phyloP scores from a whole-genome alignment of 352 stramenopile genomes.

The Saprolegnia parasitica region DNA sequence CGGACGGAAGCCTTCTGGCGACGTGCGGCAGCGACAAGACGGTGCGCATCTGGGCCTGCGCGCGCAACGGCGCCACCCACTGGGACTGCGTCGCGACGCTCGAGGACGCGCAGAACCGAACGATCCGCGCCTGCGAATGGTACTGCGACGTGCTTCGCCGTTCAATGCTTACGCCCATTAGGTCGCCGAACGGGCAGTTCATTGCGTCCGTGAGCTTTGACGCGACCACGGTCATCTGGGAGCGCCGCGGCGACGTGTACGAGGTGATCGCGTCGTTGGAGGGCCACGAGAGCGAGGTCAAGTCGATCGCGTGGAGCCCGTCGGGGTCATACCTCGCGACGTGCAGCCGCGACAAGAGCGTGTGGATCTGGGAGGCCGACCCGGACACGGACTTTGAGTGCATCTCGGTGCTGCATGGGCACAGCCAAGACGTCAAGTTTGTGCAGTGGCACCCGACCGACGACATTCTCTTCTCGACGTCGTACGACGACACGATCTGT shows the following conservation, averaged over 20 bases:
- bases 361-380: slow-evolving; percentile 98
- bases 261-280: slow-evolving; percentile 95
- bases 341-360: slow-evolving; percentile 97
- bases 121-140: slow-evolving; percentile 94
- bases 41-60: slow-evolving; percentile 74
- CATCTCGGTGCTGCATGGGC: slow-evolving; percentile 93
- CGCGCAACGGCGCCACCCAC: slow-evolving; percentile 21
- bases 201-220: slow-evolving; percentile 97
- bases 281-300: slow-evolving; percentile 98
- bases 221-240: slow-evolving; percentile 92
- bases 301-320: slow-evolving; percentile 93
- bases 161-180: slow-evolving; percentile 28
- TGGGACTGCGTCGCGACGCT: slow-evolving; percentile 92
- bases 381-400: slow-evolving; percentile 96
- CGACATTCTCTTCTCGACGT: slow-evolving; percentile 81
- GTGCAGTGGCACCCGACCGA: slow-evolving; percentile 89
- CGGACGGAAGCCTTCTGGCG: slow-evolving; percentile 79
- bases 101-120: slow-evolving; percentile 91
- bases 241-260: slow-evolving; percentile 81
- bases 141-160: slow-evolving; percentile 41
- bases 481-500: slow-evolving; percentile 96
- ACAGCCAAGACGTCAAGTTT: slow-evolving; percentile 96
- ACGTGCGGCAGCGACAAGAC: slow-evolving; percentile 88
- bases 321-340: slow-evolving; percentile 93
- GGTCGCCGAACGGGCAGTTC: slow-evolving; percentile 69